phyloP scores from a whole-genome alignment of 768 basidiomycete species.

The Calocera viscosa region DNA sequence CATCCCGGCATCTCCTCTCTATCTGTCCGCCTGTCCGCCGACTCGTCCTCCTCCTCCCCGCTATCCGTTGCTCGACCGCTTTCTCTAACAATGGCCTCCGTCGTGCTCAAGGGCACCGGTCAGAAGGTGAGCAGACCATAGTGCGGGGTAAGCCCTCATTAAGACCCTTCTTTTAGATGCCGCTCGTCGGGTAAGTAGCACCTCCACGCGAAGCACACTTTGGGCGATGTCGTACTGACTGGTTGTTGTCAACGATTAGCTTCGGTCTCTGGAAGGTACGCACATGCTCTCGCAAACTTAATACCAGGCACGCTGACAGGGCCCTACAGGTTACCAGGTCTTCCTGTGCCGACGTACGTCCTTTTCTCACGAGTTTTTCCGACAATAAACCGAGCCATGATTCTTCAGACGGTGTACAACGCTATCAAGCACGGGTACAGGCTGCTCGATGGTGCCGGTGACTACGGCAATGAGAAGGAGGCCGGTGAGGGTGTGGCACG shows the following conservation, averaged over 20 bases:
- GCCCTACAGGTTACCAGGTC: constrained; percentile 8
- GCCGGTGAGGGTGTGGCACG: constrained; percentile 65
- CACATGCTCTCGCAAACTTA: background rate
- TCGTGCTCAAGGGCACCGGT: constrained; percentile 47
- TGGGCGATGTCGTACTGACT: constrained; percentile 11
- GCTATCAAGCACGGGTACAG: constrained; percentile 80
- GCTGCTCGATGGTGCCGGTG: constrained; percentile 73
- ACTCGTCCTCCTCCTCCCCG: constrained; percentile 15
- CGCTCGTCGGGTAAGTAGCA: constrained; percentile 48
- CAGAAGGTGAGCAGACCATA: constrained; percentile 35
- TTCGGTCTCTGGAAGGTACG: constrained; percentile 61
- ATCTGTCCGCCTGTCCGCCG: background rate
- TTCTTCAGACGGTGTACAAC: constrained; percentile 55
- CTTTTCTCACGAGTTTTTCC: background rate
- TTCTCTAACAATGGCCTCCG: constrained; percentile 35
- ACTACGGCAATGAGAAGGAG: constrained; percentile 84
- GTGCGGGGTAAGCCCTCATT: constrained; percentile 5
- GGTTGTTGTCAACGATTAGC: constrained; percentile 26
- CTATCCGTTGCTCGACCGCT: constrained; percentile 14
- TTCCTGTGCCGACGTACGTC: constrained; percentile 3
- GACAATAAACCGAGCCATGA: background rate
- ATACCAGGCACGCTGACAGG: background rate
- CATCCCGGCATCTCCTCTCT: background rate
- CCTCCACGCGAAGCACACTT: constrained; percentile 2
- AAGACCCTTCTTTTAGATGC: constrained; percentile 40